phyloP scores from a whole-genome alignment of 768 basidiomycete genomes.

The Cantharellus anzutake region DNA sequence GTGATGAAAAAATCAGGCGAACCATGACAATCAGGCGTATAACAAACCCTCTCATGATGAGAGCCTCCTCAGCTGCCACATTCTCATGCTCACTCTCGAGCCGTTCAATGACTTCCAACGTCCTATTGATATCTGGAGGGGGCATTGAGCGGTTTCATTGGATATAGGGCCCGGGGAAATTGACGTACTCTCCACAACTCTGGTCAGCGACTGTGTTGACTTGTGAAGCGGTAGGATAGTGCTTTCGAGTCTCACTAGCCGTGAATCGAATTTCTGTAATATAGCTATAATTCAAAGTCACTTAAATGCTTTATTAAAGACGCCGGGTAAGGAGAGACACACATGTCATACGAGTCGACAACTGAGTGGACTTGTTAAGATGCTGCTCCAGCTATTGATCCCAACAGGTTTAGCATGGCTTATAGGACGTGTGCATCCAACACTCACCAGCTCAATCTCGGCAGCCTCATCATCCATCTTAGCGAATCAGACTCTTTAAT shows the following conservation, averaged over 20 bases:
- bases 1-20: neutral
- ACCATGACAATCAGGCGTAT: neutral
- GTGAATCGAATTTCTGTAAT: conserved; percentile 65
- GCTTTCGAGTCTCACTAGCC: conserved; percentile 68
- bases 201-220: conserved; percentile 56
- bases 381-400: conserved; percentile 58
- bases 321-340: conserved; percentile 13
- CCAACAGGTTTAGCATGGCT: neutral
- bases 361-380: conserved; percentile 65
- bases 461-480: conserved; percentile 44
- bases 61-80: conserved; percentile 54
- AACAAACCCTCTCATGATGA: conserved; percentile 57
- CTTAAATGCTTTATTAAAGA: neutral
- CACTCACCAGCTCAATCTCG: conserved; percentile 48
- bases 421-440: neutral
- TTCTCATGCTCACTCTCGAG: conserved; percentile 58
- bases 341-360: conserved; percentile 78
- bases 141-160: neutral
- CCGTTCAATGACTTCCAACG: conserved; percentile 59
- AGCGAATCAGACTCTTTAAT: too few relatives aligned
- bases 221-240: conserved; percentile 69
- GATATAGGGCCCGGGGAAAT: neutral
- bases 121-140: conserved; percentile 55
- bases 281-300: conserved; percentile 36
- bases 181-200: conserved; percentile 47